A percentile compares a stretch with the other conserved stretches of the same genome.
These are phyloP conservation scores for Petunia hybrid DNA, from an alignment of 305 asterid species.

Conservation along the genomic window DNA sequence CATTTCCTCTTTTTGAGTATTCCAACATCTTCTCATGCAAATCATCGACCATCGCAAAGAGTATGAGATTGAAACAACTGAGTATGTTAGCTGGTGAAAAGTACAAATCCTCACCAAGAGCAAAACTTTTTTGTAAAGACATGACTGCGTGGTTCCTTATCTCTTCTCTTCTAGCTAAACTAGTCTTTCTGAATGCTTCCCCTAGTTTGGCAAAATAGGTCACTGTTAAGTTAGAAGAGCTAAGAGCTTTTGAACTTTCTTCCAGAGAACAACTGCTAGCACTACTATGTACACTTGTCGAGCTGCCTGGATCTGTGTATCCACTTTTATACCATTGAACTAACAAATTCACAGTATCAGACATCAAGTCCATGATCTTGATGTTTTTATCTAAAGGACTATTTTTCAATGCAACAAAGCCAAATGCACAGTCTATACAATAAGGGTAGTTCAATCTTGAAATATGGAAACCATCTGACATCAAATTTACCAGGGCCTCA, in stretches of 20 bases:
- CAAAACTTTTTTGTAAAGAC: constrained; percentile 74
- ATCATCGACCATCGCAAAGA: constrained; percentile 90
- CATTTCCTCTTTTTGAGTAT: constrained; percentile 81
- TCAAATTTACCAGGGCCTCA: constrained; percentile 59
- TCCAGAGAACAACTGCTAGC: constrained; percentile 54
- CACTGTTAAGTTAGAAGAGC: constrained; percentile 51
- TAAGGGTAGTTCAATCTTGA: constrained; percentile 67
- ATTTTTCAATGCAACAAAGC: constrained; percentile 80
- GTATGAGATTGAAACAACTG: constrained; percentile 68
- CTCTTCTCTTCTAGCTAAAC: constrained; percentile 90
- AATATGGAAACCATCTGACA: constrained; percentile 61
- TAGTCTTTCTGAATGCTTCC: constrained; percentile 79
- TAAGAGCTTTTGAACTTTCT: constrained; percentile 58
- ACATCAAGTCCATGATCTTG: constrained; percentile 75
- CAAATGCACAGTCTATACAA: constrained; percentile 86
- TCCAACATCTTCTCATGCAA: constrained; percentile 89
- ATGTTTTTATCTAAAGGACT: constrained; percentile 74
- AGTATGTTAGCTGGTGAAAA: constrained; percentile 71
- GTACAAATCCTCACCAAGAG: constrained; percentile 71
- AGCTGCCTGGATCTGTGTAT: constrained; percentile 76
- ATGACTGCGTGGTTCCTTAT: constrained; percentile 80
- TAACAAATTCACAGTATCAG: constrained; percentile 62
- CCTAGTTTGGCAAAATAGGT: constrained; percentile 77
- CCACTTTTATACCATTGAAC: constrained; percentile 87
- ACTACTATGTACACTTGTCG: constrained; percentile 48